These are phyloP conservation scores for Russula brevipes DNA, from an alignment of 768 basidiomycete genomes.

Conservation along the genomic window DNA sequence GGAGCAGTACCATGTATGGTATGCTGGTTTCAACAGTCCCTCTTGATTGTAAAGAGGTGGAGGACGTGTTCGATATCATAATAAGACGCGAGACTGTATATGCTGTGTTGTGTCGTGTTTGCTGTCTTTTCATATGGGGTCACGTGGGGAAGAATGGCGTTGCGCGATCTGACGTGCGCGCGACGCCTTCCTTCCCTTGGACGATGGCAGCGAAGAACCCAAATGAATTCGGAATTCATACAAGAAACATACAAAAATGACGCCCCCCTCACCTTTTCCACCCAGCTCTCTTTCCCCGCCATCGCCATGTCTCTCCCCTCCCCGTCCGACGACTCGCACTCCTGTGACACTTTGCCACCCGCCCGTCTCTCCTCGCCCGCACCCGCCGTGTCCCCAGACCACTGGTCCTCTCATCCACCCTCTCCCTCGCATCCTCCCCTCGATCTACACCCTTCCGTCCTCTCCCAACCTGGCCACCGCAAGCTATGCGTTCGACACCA, in stretches of 20 bases:
- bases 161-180: slow-evolving; percentile 9
- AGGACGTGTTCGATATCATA: slow-evolving; percentile 18
- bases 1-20: slow-evolving; percentile 8
- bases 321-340: slow-evolving; percentile 34
- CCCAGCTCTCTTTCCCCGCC: not conserved
- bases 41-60: slow-evolving; percentile 3
- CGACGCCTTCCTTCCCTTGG: too few species aligned
- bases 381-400: not conserved
- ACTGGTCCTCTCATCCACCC: slow-evolving; percentile 29
- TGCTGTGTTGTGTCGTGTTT: too few species aligned
- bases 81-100: not conserved
- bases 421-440: slow-evolving; percentile 34
- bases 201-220: not conserved
- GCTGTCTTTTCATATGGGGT: not conserved
- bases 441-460: not conserved
- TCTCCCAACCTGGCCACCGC: slow-evolving; percentile 41
- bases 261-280: not conserved
- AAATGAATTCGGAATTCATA: too few species aligned
- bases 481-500: slow-evolving; percentile 93
- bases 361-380: slow-evolving; percentile 40
- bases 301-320: slow-evolving; percentile 4
- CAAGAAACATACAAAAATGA: not conserved
- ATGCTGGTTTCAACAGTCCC: slow-evolving; percentile 10
- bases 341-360: slow-evolving; percentile 70
- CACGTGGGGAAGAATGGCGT: slow-evolving; percentile 2